Evolutionary conservation across 495 filamentous ascomycete genomes (phyloP).

Genomic region (Penicillium daleae): DNA sequence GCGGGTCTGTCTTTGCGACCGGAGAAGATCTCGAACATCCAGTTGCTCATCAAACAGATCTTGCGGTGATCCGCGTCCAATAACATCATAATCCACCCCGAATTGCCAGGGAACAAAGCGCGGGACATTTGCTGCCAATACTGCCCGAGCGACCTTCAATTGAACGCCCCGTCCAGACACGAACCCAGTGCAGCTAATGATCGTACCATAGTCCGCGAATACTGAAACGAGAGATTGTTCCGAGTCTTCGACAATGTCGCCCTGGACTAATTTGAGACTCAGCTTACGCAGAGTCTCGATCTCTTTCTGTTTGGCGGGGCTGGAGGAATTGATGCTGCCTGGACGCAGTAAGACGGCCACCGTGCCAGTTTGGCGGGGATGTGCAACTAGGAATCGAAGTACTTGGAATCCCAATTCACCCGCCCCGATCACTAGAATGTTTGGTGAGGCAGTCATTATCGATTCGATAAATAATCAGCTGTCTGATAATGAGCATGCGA

Average conservation of each 20-base stretch:
- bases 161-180: background rate
- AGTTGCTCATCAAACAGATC: constrained; percentile 67
- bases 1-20: constrained; percentile 45
- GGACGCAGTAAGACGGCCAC: constrained; percentile 52
- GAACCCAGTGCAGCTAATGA: background rate
- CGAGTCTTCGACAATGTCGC: background rate
- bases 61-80: constrained; percentile 57
- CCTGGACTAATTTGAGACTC: background rate
- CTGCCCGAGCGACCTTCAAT: background rate
- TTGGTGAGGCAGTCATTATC: constrained; percentile 6
- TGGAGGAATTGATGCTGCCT: background rate
- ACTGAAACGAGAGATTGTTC: background rate
- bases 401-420: constrained; percentile 64
- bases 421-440: constrained; percentile 62
- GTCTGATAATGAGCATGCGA: background rate
- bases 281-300: background rate
- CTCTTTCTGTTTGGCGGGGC: background rate
- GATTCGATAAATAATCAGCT: background rate
- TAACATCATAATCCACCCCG: constrained; percentile 59
- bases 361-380: constrained; percentile 32
- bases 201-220: background rate
- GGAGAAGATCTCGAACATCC: constrained; percentile 55
- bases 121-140: background rate
- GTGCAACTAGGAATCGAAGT: constrained; percentile 48
- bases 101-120: background rate